These are phyloP conservation scores for Epichloe elymi DNA, from an alignment of 2,329 filamentous ascomycete species.

Conservation along the genomic window DNA sequence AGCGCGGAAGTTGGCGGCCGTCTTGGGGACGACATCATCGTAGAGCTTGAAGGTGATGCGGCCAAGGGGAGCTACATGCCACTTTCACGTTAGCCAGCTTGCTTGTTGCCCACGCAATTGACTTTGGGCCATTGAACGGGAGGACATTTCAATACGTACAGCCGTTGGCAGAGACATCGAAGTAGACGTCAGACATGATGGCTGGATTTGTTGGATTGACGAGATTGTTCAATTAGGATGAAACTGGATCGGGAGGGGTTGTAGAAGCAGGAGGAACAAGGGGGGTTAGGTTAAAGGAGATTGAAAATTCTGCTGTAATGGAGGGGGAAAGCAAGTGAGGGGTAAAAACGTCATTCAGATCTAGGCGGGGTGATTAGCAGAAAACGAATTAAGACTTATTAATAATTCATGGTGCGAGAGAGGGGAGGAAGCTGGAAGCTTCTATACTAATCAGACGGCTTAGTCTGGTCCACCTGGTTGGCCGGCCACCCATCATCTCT, in stretches of 20 bases:
- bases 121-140: background rate
- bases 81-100: background rate
- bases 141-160: slow-evolving; percentile 4
- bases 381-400: slow-evolving; percentile 2
- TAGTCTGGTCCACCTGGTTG: background rate
- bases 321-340: slow-evolving; percentile 3
- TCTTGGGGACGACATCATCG: slow-evolving; percentile 79
- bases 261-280: background rate
- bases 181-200: slow-evolving; percentile 8
- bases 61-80: slow-evolving; percentile 26
- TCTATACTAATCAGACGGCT: slow-evolving; percentile 1
- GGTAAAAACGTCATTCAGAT: slow-evolving; percentile 6
- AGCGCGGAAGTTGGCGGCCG: slow-evolving; percentile 69
- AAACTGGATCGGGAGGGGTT: background rate
- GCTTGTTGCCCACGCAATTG: background rate
- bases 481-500: no score
- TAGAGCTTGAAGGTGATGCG: slow-evolving; percentile 85
- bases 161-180: slow-evolving; percentile 7
- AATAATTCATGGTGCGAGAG: background rate
- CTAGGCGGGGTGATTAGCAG: background rate
- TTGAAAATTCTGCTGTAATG: background rate
- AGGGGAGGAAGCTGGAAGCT: slow-evolving; percentile 1
- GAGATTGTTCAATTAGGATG: background rate
- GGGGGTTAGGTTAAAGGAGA: background rate
- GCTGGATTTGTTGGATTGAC: background rate